Conservation (phyloP, 495 filamentous ascomycete genomes). For the Aspergillus egyptiacus region DNA sequence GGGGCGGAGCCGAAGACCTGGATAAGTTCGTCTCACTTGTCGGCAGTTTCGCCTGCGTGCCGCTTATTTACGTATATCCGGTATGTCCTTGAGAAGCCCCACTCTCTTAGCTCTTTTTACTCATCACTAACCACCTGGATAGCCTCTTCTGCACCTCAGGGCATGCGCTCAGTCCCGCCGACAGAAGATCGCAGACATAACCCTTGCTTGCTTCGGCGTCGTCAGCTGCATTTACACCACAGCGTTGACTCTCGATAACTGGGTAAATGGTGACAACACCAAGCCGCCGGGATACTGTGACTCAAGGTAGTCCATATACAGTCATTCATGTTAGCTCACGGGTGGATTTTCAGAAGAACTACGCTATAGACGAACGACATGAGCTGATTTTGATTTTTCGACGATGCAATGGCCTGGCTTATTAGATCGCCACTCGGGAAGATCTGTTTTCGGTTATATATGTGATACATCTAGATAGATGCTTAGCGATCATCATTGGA, state of each 20-base stretch:
- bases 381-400: conserved; percentile 7
- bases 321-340: neutral
- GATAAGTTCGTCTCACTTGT: conserved; percentile 97
- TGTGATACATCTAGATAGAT: neutral
- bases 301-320: conserved; percentile 21
- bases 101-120: neutral
- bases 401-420: neutral
- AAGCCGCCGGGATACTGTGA: conserved; percentile 58
- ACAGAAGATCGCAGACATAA: conserved; percentile 64
- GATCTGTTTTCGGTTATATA: neutral
- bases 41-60: conserved; percentile 96
- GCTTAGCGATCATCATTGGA: neutral
- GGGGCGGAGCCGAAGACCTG: conserved; percentile 85
- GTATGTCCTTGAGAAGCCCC: conserved; percentile 55
- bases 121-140: conserved; percentile 10
- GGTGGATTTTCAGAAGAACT: neutral
- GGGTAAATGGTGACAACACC: conserved; percentile 49
- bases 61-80: conserved; percentile 95
- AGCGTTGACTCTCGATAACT: conserved; percentile 72
- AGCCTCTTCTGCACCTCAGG: conserved; percentile 85
- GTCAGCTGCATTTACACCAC: conserved; percentile 90
- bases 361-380: conserved; percentile 12
- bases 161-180: conserved; percentile 61
- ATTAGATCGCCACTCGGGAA: neutral
- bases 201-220: conserved; percentile 72